Base-by-base conservation (phyloP, 2,329 filamentous ascomycete genomes). In the Neurospora crassa region DNA sequence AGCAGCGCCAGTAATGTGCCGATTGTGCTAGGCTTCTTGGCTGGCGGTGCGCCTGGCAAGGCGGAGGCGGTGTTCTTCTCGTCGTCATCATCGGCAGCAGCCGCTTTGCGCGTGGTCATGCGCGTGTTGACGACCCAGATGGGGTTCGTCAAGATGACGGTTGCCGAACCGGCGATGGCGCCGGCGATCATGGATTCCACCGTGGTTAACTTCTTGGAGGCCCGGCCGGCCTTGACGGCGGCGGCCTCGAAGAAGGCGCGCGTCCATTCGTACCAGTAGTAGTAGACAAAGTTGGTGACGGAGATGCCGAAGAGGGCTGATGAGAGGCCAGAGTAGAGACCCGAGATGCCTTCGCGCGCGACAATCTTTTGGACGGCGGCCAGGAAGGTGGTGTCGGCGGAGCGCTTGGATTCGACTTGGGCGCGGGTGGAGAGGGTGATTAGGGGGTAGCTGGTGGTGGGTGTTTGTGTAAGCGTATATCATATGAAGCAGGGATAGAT, bases 231-330 rank as follows among this genome's bases (percentile, higher is more conserved):
- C 77, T 89, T 90, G 71, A 86, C 81, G 67, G 94, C 93, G 11
- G 93, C 92, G 74, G 87, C 86, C 80, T 93, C 93, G 83, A 98
- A 97, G 79, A 91, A 91, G 69, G 91, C 87, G 72, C 94, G 90
- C 74, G 94, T 96, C 92, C 93, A 99, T 84, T 99, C 96, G 83
- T 98, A 99, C 95, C 93, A 99, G 86, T 98, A 99, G 84, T 99
- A 99, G 87, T 99, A 99, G 68, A 99, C 95, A 80, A 99, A 99
- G 85, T 99, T 99, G 77, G 96, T 99, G 76, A 99, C 91, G 81
- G 92, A 96, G 84, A 99, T 98, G 80, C 96, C 96, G 81, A 99
- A 97, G 67, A 99, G 86, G 69, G 96, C 96, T 74, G 92, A 96
- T 81, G 97, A 93, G 72, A 99, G 89, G 59, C 96, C 96, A 7